Evolutionary conservation across 2,329 filamentous ascomycete species (phyloP), one percentile per base, ranked within the genome.

Genomic region (Pyrenochaeta sp.): DNA sequence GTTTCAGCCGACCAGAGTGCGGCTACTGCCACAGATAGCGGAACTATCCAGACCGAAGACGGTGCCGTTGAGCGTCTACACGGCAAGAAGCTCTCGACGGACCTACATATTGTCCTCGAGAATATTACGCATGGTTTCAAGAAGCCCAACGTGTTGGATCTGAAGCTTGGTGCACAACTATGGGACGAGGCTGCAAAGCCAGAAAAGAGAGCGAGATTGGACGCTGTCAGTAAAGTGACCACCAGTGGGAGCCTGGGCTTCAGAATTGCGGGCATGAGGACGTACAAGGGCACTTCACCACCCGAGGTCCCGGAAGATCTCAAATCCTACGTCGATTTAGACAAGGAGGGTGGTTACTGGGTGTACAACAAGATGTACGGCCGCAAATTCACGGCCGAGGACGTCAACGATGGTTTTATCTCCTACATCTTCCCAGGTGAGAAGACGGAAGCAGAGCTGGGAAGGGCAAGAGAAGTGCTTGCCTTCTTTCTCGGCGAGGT

Each of bases 111-210:
- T 13, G 91, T 96, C 9, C 77, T 97, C 19, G 88, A 92, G 65
- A 96, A 96, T 67, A 82, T 89, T 6, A 86, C 90, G 0, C 81
- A 83, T 53, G 90, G 90, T 1, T 97, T 92, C 76, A 83, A 82
- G 61, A 82, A 83, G 45, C 90, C 94, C 6, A 97, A 96, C 60
- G 90, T 99, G 6, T 77, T 99, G 44, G 94, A 99, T 66, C 83
- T 96, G 54, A 99, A 99, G 75, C 83, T 99, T 14, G 94, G 94
- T 29, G 81, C 85, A 35, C 82, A 89, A 21, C 75, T 99, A 5
- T 97, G 91, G 87, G 93, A 89, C 10, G 89, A 96, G 24, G 77
- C 77, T 49, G 81, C 85, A 3, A 77, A 78, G 17, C 71, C 75
- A 1, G 77, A 80, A 20, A 87, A 87, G 67, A 74, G 82, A 11